These are phyloP conservation scores for Talaromyces sp. DNA, from an alignment of 2,329 filamentous ascomycete species.

Conservation along the genomic window DNA sequence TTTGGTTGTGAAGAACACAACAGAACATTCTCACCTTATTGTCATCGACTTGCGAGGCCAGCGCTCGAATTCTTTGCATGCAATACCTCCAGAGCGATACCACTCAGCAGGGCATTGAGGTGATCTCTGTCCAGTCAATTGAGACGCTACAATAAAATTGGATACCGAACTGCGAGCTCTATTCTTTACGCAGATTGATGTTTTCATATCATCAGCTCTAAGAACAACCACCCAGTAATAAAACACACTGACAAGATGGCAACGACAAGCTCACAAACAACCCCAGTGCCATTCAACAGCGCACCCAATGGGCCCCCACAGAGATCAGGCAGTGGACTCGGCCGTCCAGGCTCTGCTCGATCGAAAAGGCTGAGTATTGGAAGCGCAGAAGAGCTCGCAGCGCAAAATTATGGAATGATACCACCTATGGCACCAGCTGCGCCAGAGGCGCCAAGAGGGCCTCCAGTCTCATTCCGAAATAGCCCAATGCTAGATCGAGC, in stretches of 20 bases:
- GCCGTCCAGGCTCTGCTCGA: conserved; percentile 8
- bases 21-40: background rate
- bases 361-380: conserved; percentile 7
- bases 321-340: conserved; percentile 6
- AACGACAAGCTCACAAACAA: conserved; percentile 7
- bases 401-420: conserved; percentile 16
- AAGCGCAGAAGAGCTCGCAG: conserved; percentile 8
- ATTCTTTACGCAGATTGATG: background rate
- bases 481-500: conserved; percentile 28
- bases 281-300: conserved; percentile 7
- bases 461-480: conserved; percentile 57
- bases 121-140: background rate
- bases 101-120: background rate
- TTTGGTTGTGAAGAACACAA: background rate
- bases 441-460: conserved; percentile 56
- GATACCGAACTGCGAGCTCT: background rate
- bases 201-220: too few species aligned
- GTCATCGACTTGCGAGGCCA: background rate
- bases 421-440: conserved; percentile 15
- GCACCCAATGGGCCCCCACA: conserved; percentile 2
- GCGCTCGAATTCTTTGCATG: background rate
- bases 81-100: background rate
- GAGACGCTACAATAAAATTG: background rate
- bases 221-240: background rate
- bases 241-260: conserved; percentile 7